Evolutionary conservation across 2,329 filamentous ascomycete genomes (phyloP), one percentile per base, ranked within the genome.

Genomic region (Coleophoma cylindrospora): DNA sequence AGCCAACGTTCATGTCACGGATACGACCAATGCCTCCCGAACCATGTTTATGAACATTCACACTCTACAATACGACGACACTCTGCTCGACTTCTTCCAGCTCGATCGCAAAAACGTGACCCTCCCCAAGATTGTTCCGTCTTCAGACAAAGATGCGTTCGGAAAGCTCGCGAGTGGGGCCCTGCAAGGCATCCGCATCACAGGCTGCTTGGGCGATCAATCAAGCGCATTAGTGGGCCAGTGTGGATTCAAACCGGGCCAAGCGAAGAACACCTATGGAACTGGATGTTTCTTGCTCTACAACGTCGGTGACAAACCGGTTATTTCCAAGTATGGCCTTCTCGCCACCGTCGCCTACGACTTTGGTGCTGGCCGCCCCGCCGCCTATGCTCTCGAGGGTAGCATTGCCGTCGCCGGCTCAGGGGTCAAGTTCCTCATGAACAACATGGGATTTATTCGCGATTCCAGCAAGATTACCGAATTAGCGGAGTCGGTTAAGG

Each of bases 1-100:
- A 51, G 80, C 76, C 49, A 79, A 84, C 50, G 66, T 88, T 48
- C 81, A 86, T 64, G 86, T 92, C 51, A 90, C 88, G 1, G 89
- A 94, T 61, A 80, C 85, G 6, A 87, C 86, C 51, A 94, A 94
- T 65, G 88, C 89, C n/a, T 89, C 86, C 3, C 75, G 88, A 57
- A 92, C 89, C 40, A 91, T 91, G 88, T 91, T 94, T 68, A 89
- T 91, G 83, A 89, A 91, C 67, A 75, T 92, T 33, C 76, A 87
- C 61, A 88, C 80, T 1, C 74, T 90, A 41, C 69, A 89, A 59
- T 94, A 92, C 66, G 87, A 89, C 61, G 79, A 87, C 44, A 76
- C 79, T 47, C 76, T 91, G 45, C 72, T 91, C 32, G 75, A 86
- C 43, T 92, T 90, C 72, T 92, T 92, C 71, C 76, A 80, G 40